phyloP scores from a whole-genome alignment of 2,329 filamentous ascomycete genomes.

The Coleophoma cylindrospora region DNA sequence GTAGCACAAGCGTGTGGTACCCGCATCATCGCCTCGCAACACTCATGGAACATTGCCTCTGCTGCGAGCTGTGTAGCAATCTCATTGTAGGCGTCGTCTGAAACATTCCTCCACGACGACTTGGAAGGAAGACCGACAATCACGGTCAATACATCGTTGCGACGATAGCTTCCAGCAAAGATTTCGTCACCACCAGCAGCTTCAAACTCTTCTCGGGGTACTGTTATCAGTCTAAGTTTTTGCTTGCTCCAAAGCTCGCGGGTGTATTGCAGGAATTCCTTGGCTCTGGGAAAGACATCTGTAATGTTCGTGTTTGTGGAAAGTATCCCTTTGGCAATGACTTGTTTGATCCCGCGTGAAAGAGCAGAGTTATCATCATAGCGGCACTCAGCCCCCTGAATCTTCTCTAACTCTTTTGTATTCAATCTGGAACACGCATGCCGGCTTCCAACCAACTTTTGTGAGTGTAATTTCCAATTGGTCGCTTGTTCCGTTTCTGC shows the following conservation, averaged over 20 bases:
- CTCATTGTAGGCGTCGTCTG: background rate
- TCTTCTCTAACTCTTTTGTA: background rate
- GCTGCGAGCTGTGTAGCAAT: slow-evolving; percentile 16
- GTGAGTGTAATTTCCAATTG: slow-evolving; percentile 17
- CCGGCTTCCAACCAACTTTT: slow-evolving; percentile 12
- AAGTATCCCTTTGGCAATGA: background rate
- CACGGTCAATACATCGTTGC: slow-evolving; percentile 1
- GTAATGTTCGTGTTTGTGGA: background rate
- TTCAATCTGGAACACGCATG: background rate
- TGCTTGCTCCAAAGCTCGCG: background rate
- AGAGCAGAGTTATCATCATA: slow-evolving; percentile 1
- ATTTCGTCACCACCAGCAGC: background rate
- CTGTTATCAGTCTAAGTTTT: background rate
- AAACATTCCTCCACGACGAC: background rate
- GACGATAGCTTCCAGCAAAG: slow-evolving; percentile 2
- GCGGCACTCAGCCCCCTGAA: background rate
- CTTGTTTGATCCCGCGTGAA: slow-evolving; percentile 1
- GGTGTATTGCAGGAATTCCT: background rate
- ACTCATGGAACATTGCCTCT: slow-evolving; percentile 31
- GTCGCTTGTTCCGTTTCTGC: slow-evolving; percentile 9
- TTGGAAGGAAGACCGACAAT: slow-evolving; percentile 3
- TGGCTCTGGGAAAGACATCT: background rate
- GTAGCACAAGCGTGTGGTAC: slow-evolving; percentile 24
- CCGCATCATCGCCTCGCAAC: slow-evolving; percentile 22
- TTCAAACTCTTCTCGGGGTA: background rate